Evolutionary conservation across 331 rosid species (phyloP).

Genomic region (Quercus tomentella): DNA sequence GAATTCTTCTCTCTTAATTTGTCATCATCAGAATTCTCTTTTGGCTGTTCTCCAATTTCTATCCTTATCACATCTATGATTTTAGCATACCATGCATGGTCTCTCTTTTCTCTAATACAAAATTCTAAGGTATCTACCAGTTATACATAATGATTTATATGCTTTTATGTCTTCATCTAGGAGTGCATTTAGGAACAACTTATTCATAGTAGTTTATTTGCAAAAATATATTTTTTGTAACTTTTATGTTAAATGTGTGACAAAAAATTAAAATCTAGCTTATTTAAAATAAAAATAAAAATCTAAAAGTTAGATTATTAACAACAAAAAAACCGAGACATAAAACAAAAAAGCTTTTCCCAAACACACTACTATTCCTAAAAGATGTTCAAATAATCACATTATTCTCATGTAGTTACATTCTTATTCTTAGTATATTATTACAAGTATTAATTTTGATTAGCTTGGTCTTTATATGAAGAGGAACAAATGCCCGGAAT

Average conservation of each 20-base stretch:
- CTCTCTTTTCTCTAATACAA: neutral
- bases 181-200: neutral
- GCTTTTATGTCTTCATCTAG: neutral
- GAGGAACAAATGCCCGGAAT: neutral
- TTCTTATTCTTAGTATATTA: neutral
- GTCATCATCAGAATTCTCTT: neutral
- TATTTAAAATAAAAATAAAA: no score
- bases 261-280: no score
- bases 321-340: no score
- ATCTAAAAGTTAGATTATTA: no score
- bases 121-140: neutral
- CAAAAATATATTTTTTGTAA: no score
- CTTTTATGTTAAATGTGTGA: no score
- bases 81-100: neutral
- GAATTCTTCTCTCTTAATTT: slow-evolving; percentile 8
- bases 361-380: no score
- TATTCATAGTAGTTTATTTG: no score
- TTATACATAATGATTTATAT: slow-evolving; percentile 1
- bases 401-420: neutral
- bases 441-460: neutral
- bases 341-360: no score
- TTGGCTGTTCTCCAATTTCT: slow-evolving; percentile 5
- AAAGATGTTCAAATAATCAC: no score
- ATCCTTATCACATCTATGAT: slow-evolving; percentile 3
- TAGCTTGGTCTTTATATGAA: neutral